Conservation (phyloP, 2,329 filamentous ascomycete genomes). For the Fusarium concolor region DNA sequence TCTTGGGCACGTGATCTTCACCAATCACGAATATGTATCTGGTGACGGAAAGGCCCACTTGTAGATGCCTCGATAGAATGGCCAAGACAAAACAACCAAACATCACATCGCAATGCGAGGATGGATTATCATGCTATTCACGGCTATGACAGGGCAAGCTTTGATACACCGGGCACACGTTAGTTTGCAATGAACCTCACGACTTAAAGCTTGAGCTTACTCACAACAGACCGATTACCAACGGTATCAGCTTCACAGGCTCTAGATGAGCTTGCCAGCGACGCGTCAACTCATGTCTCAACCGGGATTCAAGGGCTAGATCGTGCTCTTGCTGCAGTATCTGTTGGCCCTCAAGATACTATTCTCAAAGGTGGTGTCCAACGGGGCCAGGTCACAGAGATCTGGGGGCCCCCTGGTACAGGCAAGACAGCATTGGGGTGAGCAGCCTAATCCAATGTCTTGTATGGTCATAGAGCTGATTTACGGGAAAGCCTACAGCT, state of each 20-base stretch:
- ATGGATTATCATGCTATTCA: slow-evolving; percentile 72
- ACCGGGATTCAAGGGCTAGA: slow-evolving; percentile 69
- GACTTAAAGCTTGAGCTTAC: slow-evolving; percentile 27
- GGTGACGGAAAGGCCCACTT: slow-evolving; percentile 23
- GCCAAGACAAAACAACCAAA: slow-evolving; percentile 25
- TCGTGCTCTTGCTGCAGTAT: slow-evolving; percentile 43
- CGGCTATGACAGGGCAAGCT: slow-evolving; percentile 70
- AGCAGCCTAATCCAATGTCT: slow-evolving; percentile 46
- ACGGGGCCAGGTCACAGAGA: slow-evolving; percentile 83
- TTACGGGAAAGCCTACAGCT: slow-evolving; percentile 73
- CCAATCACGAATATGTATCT: neutral
- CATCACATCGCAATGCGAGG: slow-evolving; percentile 41
- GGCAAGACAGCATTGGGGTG: slow-evolving; percentile 89
- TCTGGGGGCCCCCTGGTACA: slow-evolving; percentile 87
- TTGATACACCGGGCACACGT: slow-evolving; percentile 67
- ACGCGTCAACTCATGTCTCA: slow-evolving; percentile 63
- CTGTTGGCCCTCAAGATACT: slow-evolving; percentile 26
- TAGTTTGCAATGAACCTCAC: slow-evolving; percentile 46
- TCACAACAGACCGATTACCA: slow-evolving; percentile 74
- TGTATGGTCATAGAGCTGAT: slow-evolving; percentile 22
- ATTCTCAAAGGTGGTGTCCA: slow-evolving; percentile 67
- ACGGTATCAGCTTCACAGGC: slow-evolving; percentile 82
- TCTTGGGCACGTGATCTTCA: slow-evolving; percentile 33
- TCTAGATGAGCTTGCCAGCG: slow-evolving; percentile 68
- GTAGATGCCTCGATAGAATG: slow-evolving; percentile 17